Percentiles rank a stretch among this genome's conserved stretches.
phyloP scores from a whole-genome alignment of 306 rosid genomes.

The Fragaria nilgerrensis region DNA sequence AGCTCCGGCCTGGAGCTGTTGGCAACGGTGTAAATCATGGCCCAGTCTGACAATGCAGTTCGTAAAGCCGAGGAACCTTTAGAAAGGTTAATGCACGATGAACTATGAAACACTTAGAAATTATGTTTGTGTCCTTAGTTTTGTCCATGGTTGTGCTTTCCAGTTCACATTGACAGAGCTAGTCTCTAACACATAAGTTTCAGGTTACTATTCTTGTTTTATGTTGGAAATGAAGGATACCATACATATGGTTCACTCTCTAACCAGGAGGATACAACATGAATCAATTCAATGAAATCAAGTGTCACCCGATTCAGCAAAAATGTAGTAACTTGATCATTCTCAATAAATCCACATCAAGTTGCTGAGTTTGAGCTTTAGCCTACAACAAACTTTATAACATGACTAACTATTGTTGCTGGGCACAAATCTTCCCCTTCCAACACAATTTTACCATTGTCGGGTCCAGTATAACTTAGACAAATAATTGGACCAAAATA shows the following conservation, averaged over 20 bases:
- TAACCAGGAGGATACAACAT: not conserved
- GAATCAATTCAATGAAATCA: not conserved
- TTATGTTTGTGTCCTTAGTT: not conserved
- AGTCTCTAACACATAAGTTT: not conserved
- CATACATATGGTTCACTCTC: not conserved
- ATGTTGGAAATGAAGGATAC: not conserved
- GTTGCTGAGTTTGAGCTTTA: not conserved
- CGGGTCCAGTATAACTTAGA: not conserved
- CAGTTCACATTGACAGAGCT: not conserved
- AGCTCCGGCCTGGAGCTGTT: constrained; percentile 45
- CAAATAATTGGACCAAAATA: not conserved
- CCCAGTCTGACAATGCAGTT: constrained; percentile 37
- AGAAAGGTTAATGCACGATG: constrained; percentile 58
- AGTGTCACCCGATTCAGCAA: not conserved
- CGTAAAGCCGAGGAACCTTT: constrained; percentile 40
- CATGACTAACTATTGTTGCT: not conserved
- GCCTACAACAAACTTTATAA: not conserved
- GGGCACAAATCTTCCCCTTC: not conserved
- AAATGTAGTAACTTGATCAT: not conserved
- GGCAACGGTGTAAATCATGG: constrained; percentile 44
- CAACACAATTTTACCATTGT: not conserved
- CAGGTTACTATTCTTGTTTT: not conserved
- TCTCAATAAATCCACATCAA: not conserved
- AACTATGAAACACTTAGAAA: constrained; percentile 35
- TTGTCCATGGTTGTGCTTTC: not conserved